A percentile compares a stretch with the other conserved stretches of the same genome.
These are phyloP conservation scores for Moesziomyces globuligerus DNA, from an alignment of 1,284 basidiomycete species.

Conservation along the genomic window DNA sequence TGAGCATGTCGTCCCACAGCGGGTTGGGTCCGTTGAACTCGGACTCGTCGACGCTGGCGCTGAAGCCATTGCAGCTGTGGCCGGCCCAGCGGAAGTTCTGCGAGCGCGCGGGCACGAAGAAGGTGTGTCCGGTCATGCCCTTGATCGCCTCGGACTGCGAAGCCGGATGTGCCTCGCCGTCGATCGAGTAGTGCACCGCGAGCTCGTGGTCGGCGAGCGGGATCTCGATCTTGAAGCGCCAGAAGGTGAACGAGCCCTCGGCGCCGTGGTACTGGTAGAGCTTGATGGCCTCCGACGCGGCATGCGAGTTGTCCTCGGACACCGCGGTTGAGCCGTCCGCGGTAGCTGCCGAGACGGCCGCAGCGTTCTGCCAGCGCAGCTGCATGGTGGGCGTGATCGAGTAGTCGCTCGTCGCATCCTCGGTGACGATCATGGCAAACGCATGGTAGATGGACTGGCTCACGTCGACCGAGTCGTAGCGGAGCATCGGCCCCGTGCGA, in stretches of 20 bases:
- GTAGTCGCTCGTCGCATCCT: conserved; percentile 77
- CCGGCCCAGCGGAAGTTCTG: conserved; percentile 93
- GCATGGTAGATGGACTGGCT: conserved; percentile 78
- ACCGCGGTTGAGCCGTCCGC: conserved; percentile 32
- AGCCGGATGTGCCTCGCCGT: conserved; percentile 56
- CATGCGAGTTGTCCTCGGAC: conserved; percentile 31
- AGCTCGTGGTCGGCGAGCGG: conserved; percentile 80
- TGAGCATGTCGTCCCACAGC: conserved; percentile 91
- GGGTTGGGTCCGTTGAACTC: conserved; percentile 68
- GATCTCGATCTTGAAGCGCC: conserved; percentile 89
- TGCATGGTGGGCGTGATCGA: conserved; percentile 71
- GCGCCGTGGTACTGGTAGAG: conserved; percentile 80
- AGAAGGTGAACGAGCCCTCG: conserved; percentile 84
- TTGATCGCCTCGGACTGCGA: conserved; percentile 47
- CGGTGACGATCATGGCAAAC: conserved; percentile 68
- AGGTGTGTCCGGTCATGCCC: conserved; percentile 74
- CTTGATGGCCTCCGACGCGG: conserved; percentile 73
- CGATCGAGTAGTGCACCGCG: conserved; percentile 76
- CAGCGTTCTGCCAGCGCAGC: conserved; percentile 74
- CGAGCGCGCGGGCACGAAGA: conserved; percentile 81
- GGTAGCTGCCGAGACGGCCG: conserved; percentile 21
- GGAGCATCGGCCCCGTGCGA: conserved; percentile 79
- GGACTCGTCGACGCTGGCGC: conserved; percentile 69
- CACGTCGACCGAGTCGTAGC: conserved; percentile 87
- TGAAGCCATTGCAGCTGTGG: conserved; percentile 77